Conservation (phyloP, 2,329 filamentous ascomycete genomes). For the Rhynchosporium secalis region DNA sequence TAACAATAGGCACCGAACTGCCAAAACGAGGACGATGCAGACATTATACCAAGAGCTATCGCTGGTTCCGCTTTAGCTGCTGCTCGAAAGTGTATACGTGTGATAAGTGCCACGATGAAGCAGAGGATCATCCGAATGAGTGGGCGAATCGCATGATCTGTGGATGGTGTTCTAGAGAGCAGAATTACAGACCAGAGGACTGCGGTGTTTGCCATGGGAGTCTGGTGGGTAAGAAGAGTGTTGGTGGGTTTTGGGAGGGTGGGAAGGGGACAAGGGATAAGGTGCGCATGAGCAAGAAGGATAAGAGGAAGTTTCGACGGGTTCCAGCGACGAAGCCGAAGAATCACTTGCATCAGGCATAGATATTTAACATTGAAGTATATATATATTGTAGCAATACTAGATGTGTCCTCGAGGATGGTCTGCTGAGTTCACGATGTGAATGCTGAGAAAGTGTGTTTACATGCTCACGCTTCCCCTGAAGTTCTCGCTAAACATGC, state of each 20-base stretch:
- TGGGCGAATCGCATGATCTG: slow-evolving; percentile 85
- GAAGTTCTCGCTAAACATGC: slow-evolving; percentile 3
- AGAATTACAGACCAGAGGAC: slow-evolving; percentile 74
- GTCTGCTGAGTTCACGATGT: not conserved
- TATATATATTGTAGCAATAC: slow-evolving; percentile 4
- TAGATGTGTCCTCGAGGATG: not conserved
- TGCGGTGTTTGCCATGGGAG: slow-evolving; percentile 72
- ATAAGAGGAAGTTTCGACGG: slow-evolving; percentile 71
- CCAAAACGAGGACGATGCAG: slow-evolving; percentile 54
- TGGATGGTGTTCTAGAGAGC: slow-evolving; percentile 77
- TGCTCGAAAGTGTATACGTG: slow-evolving; percentile 60
- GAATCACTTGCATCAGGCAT: slow-evolving; percentile 5
- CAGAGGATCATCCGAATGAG: slow-evolving; percentile 71
- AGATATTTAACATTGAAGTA: not conserved
- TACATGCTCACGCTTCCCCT: not conserved
- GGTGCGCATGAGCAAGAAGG: slow-evolving; percentile 71
- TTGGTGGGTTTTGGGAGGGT: slow-evolving; percentile 80
- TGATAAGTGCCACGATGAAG: slow-evolving; percentile 73
- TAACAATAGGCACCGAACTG: slow-evolving; percentile 57
- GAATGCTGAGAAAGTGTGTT: not conserved
- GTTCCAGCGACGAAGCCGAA: slow-evolving; percentile 43
- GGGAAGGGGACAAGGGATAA: slow-evolving; percentile 78
- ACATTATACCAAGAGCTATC: slow-evolving; percentile 59
- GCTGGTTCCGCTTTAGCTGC: slow-evolving; percentile 67
- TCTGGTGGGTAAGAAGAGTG: slow-evolving; percentile 64